Evolutionary conservation across 2,329 filamentous ascomycete genomes (phyloP).

Genomic region (Aureobasidium sp.): DNA sequence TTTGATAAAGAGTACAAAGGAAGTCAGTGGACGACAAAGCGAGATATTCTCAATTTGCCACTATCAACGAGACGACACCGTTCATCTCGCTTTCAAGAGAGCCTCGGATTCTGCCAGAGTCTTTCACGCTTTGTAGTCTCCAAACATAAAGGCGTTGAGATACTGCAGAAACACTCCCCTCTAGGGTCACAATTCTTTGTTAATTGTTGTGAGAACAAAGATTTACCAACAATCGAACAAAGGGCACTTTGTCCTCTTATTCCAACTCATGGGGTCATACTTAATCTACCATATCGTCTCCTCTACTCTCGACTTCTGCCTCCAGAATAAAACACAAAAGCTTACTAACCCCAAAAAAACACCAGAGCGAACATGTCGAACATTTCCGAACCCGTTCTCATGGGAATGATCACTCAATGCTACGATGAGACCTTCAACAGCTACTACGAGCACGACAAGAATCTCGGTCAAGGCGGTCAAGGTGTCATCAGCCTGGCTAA

Average conservation of each 20-base stretch:
- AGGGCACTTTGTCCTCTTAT: neutral
- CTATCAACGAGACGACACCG: neutral
- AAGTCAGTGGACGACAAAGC: neutral
- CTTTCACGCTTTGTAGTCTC: neutral
- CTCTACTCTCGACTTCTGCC: neutral
- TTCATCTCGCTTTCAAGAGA: neutral
- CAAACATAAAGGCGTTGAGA: too few species aligned
- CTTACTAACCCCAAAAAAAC: neutral
- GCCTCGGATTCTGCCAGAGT: too few species aligned
- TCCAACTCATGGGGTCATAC: neutral
- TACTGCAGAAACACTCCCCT: too few species aligned
- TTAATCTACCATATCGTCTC: neutral
- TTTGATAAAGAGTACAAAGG: neutral
- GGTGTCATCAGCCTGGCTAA: neutral
- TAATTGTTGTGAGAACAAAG: neutral
- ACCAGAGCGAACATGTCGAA: neutral
- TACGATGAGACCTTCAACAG: slow-evolving; percentile 6
- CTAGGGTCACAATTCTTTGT: neutral
- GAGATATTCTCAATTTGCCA: neutral
- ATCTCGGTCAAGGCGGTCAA: neutral
- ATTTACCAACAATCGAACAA: neutral
- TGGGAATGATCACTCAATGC: slow-evolving; percentile 2
- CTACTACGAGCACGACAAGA: neutral
- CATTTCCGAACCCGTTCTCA: neutral
- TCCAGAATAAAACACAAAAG: neutral